phyloP scores from a whole-genome alignment of 805 yeast genomes.

The Candida sakaeoensis region DNA sequence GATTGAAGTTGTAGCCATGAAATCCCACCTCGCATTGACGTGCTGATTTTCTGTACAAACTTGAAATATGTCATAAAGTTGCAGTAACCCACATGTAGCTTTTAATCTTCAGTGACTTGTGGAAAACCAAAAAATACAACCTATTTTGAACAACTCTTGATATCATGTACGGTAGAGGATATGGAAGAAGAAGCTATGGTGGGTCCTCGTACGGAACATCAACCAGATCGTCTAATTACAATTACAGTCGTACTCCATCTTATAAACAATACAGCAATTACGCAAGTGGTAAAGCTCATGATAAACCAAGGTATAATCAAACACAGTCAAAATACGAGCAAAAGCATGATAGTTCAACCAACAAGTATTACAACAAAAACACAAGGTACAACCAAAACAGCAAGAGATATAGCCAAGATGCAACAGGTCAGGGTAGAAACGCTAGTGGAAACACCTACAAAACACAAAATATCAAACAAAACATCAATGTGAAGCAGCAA shows the following conservation, averaged over 20 bases:
- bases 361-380: neutral
- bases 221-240: neutral
- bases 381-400: neutral
- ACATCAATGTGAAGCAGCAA: conserved; percentile 5
- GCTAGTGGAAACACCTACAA: neutral
- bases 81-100: neutral
- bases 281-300: neutral
- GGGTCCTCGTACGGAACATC: conserved; percentile 2
- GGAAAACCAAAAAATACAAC: no score
- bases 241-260: neutral
- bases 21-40: no score
- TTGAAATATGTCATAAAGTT: no score
- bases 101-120: no score
- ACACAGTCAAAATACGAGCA: neutral
- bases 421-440: neutral
- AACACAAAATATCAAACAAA: conserved; percentile 1
- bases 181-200: conserved; percentile 4
- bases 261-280: neutral
- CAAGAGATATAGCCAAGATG: neutral
- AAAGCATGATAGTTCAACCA: neutral
- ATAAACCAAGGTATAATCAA: no score
- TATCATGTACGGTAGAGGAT: conserved; percentile 3
- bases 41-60: no score
- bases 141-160: no score
- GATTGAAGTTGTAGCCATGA: no score